Percentiles rank a stretch among this genome's conserved stretches.
Evolutionary conservation across 805 yeast genomes (phyloP).

Genomic region (Komagataella pseudopastoris): DNA sequence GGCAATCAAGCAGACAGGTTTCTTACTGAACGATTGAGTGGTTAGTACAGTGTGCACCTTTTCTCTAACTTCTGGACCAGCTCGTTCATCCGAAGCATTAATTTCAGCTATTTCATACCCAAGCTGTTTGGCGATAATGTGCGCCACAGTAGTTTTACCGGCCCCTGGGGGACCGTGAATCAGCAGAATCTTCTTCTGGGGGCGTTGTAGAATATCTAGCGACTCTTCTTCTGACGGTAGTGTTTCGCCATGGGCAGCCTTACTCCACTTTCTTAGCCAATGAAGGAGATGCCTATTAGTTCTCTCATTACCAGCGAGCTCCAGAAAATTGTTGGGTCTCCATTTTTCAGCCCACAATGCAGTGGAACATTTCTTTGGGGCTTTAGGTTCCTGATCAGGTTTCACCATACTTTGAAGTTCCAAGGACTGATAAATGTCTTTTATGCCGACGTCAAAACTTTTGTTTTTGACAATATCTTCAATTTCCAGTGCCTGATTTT

Average conservation of each 20-base stretch:
- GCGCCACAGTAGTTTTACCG: constrained; percentile 86
- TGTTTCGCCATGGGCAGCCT: constrained; percentile 18
- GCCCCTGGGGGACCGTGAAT: constrained; percentile 90
- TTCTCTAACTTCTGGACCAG: constrained; percentile 40
- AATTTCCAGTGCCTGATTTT: neutral
- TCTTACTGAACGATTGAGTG: constrained; percentile 50
- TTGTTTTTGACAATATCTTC: neutral
- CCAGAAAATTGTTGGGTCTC: constrained; percentile 50
- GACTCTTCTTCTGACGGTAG: constrained; percentile 4
- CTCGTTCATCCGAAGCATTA: constrained; percentile 75
- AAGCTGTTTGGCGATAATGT: constrained; percentile 66
- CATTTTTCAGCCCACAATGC: constrained; percentile 49
- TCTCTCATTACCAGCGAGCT: constrained; percentile 56
- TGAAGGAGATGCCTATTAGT: constrained; percentile 42
- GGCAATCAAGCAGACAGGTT: constrained; percentile 70
- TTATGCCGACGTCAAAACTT: neutral
- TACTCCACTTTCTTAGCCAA: constrained; percentile 62
- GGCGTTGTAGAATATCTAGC: constrained; percentile 42
- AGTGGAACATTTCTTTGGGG: constrained; percentile 1
- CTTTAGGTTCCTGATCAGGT: constrained; percentile 5
- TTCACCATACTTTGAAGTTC: neutral
- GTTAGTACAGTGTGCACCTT: constrained; percentile 50
- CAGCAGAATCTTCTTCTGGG: constrained; percentile 48
- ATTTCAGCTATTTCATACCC: constrained; percentile 75
- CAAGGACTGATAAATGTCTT: neutral